These are phyloP conservation scores for Colletotrichum gloeosporioides DNA, from an alignment of 2,329 filamentous ascomycete species.

Conservation along the genomic window DNA sequence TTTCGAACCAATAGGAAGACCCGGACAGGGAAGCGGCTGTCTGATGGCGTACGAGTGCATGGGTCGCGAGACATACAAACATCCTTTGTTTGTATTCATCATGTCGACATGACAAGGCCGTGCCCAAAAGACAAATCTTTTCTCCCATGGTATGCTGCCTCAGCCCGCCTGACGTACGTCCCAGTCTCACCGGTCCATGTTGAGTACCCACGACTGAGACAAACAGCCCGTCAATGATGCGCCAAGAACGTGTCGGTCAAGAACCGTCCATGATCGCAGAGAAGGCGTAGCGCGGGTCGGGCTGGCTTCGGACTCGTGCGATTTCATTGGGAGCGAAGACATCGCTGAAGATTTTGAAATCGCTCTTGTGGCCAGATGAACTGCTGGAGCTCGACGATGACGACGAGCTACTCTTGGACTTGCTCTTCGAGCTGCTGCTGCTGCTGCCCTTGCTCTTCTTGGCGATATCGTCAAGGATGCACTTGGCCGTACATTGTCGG, in stretches of 20 bases:
- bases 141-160: background rate
- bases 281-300: constrained; percentile 57
- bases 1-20: constrained; percentile 1
- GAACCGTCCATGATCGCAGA: constrained; percentile 23
- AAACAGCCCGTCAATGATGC: background rate
- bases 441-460: constrained; percentile 48
- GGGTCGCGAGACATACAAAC: constrained; percentile 11
- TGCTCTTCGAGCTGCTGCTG: constrained; percentile 34
- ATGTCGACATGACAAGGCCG: background rate
- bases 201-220: constrained; percentile 5
- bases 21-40: background rate
- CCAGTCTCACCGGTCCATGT: background rate
- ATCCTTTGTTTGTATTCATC: background rate
- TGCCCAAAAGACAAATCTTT: background rate
- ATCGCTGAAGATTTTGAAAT: constrained; percentile 58
- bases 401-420: constrained; percentile 35
- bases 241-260: constrained; percentile 7
- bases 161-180: constrained; percentile 15
- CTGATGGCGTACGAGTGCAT: background rate
- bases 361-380: constrained; percentile 34
- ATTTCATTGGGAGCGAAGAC: constrained; percentile 59
- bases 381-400: constrained; percentile 32
- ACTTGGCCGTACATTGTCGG: constrained; percentile 55
- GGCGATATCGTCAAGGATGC: constrained; percentile 60
- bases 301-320: constrained; percentile 52